Percentiles rank a stretch among this genome's conserved stretches.
These are phyloP conservation scores for Metschnikowia colocasiae DNA, from an alignment of 805 yeast genomes.

Conservation along the genomic window DNA sequence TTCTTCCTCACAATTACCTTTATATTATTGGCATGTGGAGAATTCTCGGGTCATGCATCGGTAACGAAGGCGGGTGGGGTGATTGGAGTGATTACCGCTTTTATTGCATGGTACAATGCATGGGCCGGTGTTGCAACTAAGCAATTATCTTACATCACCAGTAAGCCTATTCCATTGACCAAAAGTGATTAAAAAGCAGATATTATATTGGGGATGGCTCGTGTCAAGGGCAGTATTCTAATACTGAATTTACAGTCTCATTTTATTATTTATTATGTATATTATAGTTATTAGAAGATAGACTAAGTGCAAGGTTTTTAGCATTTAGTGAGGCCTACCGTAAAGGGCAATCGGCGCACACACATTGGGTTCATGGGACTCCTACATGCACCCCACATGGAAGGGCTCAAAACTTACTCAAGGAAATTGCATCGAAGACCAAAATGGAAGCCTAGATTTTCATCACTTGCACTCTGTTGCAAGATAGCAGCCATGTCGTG, in stretches of 20 bases:
- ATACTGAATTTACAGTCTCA: background rate
- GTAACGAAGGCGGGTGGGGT: slow-evolving; percentile 17
- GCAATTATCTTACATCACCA: slow-evolving; percentile 14
- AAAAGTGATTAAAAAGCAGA: background rate
- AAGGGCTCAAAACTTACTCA: background rate
- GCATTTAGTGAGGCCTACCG: background rate
- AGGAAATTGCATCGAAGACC: too few species aligned
- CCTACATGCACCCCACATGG: background rate
- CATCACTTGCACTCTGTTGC: too few species aligned
- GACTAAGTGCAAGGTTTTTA: background rate
- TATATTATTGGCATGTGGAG: slow-evolving; percentile 47
- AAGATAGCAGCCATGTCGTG: too few species aligned
- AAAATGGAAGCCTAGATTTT: too few species aligned
- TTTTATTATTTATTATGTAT: background rate
- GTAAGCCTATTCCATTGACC: slow-evolving; percentile 5
- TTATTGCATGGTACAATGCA: slow-evolving; percentile 19
- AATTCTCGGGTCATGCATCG: slow-evolving; percentile 35
- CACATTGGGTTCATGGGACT: background rate
- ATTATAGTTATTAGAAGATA: background rate
- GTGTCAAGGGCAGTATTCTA: background rate
- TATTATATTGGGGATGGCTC: background rate
- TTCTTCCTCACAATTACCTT: slow-evolving; percentile 52
- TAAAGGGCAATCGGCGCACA: background rate
- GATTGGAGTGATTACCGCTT: slow-evolving; percentile 14
- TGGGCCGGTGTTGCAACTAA: slow-evolving; percentile 19